Percentiles rank a stretch among this genome's conserved stretches.
phyloP scores from a whole-genome alignment of 768 basidiomycete genomes.

The Boletus insuetus region DNA sequence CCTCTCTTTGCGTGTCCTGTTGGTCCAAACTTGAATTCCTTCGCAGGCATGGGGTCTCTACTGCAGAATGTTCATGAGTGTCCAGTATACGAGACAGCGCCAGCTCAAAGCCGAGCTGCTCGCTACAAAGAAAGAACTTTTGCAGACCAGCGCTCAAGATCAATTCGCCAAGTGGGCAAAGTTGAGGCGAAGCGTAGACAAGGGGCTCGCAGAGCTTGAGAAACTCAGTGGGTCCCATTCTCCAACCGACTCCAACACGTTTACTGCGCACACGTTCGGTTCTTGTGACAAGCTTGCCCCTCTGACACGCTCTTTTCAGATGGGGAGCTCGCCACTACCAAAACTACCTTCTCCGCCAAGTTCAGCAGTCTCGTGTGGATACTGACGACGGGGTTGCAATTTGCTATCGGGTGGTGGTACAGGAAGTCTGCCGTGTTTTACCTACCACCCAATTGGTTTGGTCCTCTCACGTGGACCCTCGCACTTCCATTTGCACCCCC shows the following conservation, averaged over 20 bases:
- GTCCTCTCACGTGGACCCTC: slow-evolving; percentile 84
- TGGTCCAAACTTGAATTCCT: slow-evolving; percentile 1
- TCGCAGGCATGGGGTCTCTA: slow-evolving; percentile 73
- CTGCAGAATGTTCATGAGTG: slow-evolving; percentile 59
- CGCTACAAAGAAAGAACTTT: slow-evolving; percentile 75
- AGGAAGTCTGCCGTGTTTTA: slow-evolving; percentile 90
- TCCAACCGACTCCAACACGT: background rate
- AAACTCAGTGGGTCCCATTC: slow-evolving; percentile 71
- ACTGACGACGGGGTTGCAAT: slow-evolving; percentile 83
- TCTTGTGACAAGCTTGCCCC: background rate
- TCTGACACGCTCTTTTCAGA: slow-evolving; percentile 46
- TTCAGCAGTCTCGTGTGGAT: slow-evolving; percentile 79
- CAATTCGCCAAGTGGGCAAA: slow-evolving; percentile 99
- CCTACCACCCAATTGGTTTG: slow-evolving; percentile 88
- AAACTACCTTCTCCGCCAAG: slow-evolving; percentile 60
- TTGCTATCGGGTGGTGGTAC: slow-evolving; percentile 89
- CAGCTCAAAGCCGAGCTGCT: slow-evolving; percentile 80
- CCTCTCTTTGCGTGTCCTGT: background rate
- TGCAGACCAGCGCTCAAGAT: slow-evolving; percentile 91
- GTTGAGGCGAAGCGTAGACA: slow-evolving; percentile 85
- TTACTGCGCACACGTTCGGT: background rate
- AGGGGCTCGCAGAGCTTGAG: slow-evolving; percentile 87
- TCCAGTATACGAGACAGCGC: slow-evolving; percentile 55
- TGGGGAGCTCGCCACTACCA: slow-evolving; percentile 56
- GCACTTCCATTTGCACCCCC: slow-evolving; percentile 88